phyloP scores from a whole-genome alignment of 2,329 filamentous ascomycete genomes.

The Xylariaceae sp. region DNA sequence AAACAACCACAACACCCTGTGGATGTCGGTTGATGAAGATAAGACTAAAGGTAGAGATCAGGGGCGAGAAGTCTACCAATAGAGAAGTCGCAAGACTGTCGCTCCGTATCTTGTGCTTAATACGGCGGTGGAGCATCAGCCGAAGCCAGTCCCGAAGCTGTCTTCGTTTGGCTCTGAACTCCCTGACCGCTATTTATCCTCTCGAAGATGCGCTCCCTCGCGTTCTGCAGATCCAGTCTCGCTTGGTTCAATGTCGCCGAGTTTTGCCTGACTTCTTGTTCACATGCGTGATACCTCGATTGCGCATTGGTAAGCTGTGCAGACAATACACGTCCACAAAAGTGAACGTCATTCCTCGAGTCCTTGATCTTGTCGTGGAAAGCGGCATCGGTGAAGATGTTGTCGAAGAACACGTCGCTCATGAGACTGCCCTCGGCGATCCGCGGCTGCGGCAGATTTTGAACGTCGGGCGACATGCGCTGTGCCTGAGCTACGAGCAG shows the following conservation, averaged over 20 bases:
- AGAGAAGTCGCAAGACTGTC: too few species aligned
- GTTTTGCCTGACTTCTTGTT: conserved; percentile 29
- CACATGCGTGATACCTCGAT: conserved; percentile 18
- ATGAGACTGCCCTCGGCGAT: conserved; percentile 44
- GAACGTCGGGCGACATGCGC: conserved; percentile 33
- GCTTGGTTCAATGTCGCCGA: conserved; percentile 29
- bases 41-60: too few species aligned
- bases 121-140: conserved; percentile 15
- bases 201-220: conserved; percentile 40
- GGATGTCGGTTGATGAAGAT: too few species aligned
- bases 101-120: not conserved
- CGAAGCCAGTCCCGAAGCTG: not conserved
- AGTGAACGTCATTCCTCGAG: conserved; percentile 26
- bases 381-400: conserved; percentile 47
- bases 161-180: not conserved
- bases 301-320: conserved; percentile 23
- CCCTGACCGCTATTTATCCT: conserved; percentile 5
- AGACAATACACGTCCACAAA: conserved; percentile 29
- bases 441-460: conserved; percentile 33
- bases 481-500: conserved; percentile 37
- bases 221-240: conserved; percentile 37
- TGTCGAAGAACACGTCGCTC: conserved; percentile 51
- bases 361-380: conserved; percentile 49
- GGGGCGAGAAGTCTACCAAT: too few species aligned
- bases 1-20: too few species aligned